phyloP scores from a whole-genome alignment of 148 eudicot species.

The Pouteria glomerata region DNA sequence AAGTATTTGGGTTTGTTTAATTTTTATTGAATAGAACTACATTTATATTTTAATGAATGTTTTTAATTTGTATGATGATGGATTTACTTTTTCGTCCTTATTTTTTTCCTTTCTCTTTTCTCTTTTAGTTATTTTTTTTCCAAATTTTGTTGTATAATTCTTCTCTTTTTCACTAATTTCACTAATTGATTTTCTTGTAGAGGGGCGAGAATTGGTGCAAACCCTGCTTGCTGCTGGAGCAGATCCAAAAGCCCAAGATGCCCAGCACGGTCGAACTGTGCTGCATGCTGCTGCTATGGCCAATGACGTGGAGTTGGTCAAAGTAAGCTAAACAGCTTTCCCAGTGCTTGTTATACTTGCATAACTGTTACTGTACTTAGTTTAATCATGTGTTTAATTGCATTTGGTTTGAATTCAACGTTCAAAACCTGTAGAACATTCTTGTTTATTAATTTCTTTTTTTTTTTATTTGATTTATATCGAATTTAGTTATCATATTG shows the following conservation, averaged over 20 bases:
- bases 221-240: slow-evolving; percentile 92
- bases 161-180: neutral
- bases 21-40: neutral
- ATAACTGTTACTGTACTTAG: neutral
- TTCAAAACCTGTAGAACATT: neutral
- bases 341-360: neutral
- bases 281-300: slow-evolving; percentile 95
- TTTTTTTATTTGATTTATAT: neutral
- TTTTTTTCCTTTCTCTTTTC: neutral
- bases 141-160: neutral
- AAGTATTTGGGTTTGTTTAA: neutral
- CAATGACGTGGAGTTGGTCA: slow-evolving; percentile 81
- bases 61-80: neutral
- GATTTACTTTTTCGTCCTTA: neutral
- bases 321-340: slow-evolving; percentile 40
- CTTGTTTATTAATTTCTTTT: slow-evolving; percentile 3
- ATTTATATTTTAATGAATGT: neutral
- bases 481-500: neutral
- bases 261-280: slow-evolving; percentile 69
- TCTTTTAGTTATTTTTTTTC: neutral
- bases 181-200: slow-evolving; percentile 32
- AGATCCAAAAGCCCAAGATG: slow-evolving; percentile 79
- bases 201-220: slow-evolving; percentile 85
- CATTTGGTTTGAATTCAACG: neutral
- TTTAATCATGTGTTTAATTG: neutral